Conservation (phyloP, 208 protist genomes). For the Trypanosomatidae sp. region DNA sequence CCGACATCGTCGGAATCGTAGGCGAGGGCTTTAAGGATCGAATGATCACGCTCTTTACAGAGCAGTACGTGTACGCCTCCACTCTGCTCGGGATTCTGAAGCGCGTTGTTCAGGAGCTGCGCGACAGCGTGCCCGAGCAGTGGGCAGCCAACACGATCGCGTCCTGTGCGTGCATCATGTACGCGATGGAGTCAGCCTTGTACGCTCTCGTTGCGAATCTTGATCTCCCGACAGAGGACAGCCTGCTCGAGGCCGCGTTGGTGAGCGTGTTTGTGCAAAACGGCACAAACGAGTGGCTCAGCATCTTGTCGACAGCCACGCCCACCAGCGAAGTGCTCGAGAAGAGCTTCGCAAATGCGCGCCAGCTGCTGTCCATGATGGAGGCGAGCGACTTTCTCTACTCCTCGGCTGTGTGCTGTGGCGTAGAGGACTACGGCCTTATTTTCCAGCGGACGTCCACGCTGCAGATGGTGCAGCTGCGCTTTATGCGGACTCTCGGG, state of each 20-base stretch:
- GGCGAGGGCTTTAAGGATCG: constrained; percentile 82
- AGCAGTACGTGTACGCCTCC: constrained; percentile 82
- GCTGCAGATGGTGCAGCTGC: constrained; percentile 79
- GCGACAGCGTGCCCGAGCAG: constrained; percentile 44
- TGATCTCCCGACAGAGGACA: constrained; percentile 77
- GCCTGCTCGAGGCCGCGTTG: constrained; percentile 74
- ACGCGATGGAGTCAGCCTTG: constrained; percentile 81
- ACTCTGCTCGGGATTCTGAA: constrained; percentile 77
- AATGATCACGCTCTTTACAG: constrained; percentile 83
- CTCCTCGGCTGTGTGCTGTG: constrained; percentile 75
- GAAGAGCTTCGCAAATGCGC: constrained; percentile 43
- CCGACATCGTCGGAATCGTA: constrained; percentile 73
- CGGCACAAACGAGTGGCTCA: constrained; percentile 54
- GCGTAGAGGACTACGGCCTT: constrained; percentile 82
- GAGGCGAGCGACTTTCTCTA: constrained; percentile 77
- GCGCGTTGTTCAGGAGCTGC: constrained; percentile 66
- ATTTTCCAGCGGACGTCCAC: constrained; percentile 85
- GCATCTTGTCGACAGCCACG: constrained; percentile 52
- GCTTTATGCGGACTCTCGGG: constrained; percentile 55
- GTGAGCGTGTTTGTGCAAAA: constrained; percentile 69
- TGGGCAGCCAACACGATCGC: constrained; percentile 49
- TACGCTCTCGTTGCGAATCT: constrained; percentile 86
- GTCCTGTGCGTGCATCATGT: constrained; percentile 74
- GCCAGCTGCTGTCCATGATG: constrained; percentile 62
- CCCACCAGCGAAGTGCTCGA: constrained; percentile 54